A percentile compares a stretch with the other conserved stretches of the same genome.
Conservation (phyloP, 805 yeast species). For the Metschnikowia rubicola region DNA sequence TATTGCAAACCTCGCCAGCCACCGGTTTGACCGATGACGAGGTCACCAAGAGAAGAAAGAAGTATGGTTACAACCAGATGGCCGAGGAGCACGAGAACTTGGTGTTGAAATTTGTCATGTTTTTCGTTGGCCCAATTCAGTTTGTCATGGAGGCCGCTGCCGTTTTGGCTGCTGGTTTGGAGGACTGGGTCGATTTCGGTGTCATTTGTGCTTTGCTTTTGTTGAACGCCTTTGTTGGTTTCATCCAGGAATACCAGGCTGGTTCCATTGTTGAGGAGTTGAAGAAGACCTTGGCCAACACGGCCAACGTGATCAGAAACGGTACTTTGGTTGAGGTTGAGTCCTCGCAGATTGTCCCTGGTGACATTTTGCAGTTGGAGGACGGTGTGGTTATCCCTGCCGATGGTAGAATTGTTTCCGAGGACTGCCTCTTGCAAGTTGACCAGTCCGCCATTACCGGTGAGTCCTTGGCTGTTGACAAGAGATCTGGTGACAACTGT, state of each 20-base stretch:
- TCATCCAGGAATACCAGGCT: slow-evolving; percentile 96
- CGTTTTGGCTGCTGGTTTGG: slow-evolving; percentile 89
- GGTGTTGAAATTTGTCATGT: slow-evolving; percentile 74
- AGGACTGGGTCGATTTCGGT: slow-evolving; percentile 99
- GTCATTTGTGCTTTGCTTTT: slow-evolving; percentile 84
- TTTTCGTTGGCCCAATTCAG: slow-evolving; percentile 93
- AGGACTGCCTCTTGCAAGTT: slow-evolving; percentile 81
- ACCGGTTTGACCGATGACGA: slow-evolving; percentile 76
- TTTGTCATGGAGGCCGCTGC: slow-evolving; percentile 98
- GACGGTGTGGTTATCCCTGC: slow-evolving; percentile 93
- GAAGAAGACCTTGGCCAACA: slow-evolving; percentile 90
- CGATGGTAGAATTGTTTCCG: slow-evolving; percentile 86
- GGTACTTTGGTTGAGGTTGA: slow-evolving; percentile 72
- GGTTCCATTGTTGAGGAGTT: slow-evolving; percentile 96
- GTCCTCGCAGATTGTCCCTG: slow-evolving; percentile 87
- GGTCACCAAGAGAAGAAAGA: slow-evolving; percentile 80
- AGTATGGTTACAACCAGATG: slow-evolving; percentile 87
- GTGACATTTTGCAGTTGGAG: slow-evolving; percentile 89
- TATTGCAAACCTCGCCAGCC: slow-evolving; percentile 76
- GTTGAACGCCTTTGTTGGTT: slow-evolving; percentile 92
- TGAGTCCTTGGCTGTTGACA: slow-evolving; percentile 94
- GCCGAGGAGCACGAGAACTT: slow-evolving; percentile 82
- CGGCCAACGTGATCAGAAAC: slow-evolving; percentile 82
- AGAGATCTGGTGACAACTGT: slow-evolving; percentile 79
- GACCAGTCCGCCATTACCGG: slow-evolving; percentile 98